Evolutionary conservation across 495 filamentous ascomycete genomes (phyloP), one percentile per base, ranked within the genome.

Genomic region (Xylaria grammica): DNA sequence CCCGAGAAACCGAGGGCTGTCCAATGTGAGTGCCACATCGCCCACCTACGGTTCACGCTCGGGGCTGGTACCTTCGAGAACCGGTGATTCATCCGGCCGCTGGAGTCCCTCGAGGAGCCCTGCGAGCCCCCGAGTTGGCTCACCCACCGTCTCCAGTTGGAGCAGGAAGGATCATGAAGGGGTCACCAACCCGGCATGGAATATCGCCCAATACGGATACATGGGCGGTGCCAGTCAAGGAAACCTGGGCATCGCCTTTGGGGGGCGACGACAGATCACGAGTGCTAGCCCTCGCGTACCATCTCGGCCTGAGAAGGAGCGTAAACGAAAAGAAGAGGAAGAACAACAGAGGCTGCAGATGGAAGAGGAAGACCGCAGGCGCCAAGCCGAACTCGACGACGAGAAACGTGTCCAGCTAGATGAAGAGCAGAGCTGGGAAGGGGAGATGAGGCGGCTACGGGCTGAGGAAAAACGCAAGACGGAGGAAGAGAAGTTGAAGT

Each of bases 161-260:
- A 95, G 90, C 75, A 97, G 87, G 72, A 91, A 82, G 69, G 84
- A 84, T 19, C 92, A 98, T 67, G 90, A 97, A 74, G 85, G 85
- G 20, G 82, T 81, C 30, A 97, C 94, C 13, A 78, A 87, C 4
- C 96, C 96, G 1, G 96, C 96, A 27, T 99, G 96, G 96, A 98
- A 99, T 71, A 97, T 98, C 62, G 91, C 94, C 44, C 96, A 99
- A 70, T 99, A 98, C 68, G 94, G 95, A 10, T 98, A 97, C 76
- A 95, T 98, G 91, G 96, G 96, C 53, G 96, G 96, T 30, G 96
- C 96, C 8, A 97, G 91, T 68, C 96, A 99, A 75, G 94, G 91
- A 6, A 98, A 96, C 71, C 87, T 97, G 64, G 96, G 96, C 20
- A 89, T 99, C 65, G 85, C 90, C 6, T 99, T 97, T 74, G 96